These are phyloP conservation scores for Ailanthus altissimus DNA, from an alignment of 345 rosid genomes.

Conservation along the genomic window DNA sequence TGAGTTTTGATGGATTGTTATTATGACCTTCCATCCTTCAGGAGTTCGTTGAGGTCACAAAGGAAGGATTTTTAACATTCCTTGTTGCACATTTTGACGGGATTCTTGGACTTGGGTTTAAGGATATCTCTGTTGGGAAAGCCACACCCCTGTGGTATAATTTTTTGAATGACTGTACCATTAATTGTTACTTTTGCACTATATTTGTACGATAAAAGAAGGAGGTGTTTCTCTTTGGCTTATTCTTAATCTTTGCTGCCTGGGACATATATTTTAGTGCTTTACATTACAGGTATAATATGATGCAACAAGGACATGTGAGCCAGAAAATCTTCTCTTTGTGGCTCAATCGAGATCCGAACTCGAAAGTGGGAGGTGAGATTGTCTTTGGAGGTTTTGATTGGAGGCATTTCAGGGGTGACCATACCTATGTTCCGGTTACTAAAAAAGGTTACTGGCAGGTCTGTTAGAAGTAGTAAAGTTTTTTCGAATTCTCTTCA, in stretches of 20 bases:
- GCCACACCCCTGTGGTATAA: slow-evolving; percentile 57
- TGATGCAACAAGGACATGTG: slow-evolving; percentile 51
- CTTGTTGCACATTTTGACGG: slow-evolving; percentile 50
- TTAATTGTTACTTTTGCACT: background rate
- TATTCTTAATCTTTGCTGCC: background rate
- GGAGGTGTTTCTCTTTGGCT: background rate
- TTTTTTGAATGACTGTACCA: background rate
- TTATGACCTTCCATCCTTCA: slow-evolving; percentile 23
- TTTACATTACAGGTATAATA: slow-evolving; percentile 47
- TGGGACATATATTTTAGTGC: background rate
- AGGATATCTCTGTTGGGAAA: slow-evolving; percentile 38
- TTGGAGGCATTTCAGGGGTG: slow-evolving; percentile 53
- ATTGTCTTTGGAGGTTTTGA: slow-evolving; percentile 62
- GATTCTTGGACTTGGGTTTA: slow-evolving; percentile 52
- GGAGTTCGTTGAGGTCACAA: slow-evolving; percentile 60
- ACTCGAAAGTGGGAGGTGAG: slow-evolving; percentile 41
- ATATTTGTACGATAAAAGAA: background rate
- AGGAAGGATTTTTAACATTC: slow-evolving; percentile 46
- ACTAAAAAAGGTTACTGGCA: slow-evolving; percentile 53
- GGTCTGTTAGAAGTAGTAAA: slow-evolving; percentile 29
- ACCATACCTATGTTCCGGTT: slow-evolving; percentile 50
- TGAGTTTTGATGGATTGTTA: slow-evolving; percentile 7
- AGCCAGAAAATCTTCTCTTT: slow-evolving; percentile 50
- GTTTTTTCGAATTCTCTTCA: background rate
- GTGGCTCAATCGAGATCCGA: slow-evolving; percentile 52